Percentiles rank a stretch among this genome's conserved stretches.
phyloP scores from a whole-genome alignment of 2,329 filamentous ascomycete genomes.

The Colletotrichum sp. region DNA sequence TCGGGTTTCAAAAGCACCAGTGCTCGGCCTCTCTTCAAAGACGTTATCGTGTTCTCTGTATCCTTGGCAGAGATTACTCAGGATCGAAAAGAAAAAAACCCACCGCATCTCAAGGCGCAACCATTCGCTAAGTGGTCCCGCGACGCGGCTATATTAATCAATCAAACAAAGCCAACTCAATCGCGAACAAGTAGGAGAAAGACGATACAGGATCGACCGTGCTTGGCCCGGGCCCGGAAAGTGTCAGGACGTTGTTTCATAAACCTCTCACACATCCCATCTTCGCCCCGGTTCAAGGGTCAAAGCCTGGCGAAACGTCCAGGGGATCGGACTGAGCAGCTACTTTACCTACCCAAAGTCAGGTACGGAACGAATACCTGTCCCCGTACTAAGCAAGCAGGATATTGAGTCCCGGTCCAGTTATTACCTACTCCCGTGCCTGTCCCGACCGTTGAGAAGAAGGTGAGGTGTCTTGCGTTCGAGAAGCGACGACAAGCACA shows the following conservation, averaged over 20 bases:
- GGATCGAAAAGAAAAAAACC: background rate
- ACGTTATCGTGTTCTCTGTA: background rate
- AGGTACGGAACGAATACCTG: background rate
- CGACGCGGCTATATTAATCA: background rate
- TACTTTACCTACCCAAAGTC: background rate
- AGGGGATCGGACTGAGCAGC: background rate
- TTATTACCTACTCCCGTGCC: background rate
- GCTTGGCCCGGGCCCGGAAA: slow-evolving; percentile 14
- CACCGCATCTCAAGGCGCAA: background rate
- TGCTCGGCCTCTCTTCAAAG: background rate
- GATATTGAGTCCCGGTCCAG: background rate
- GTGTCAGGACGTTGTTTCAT: slow-evolving; percentile 25
- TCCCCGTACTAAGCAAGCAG: background rate
- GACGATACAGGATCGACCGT: background rate
- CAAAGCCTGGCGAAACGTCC: background rate
- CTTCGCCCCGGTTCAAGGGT: slow-evolving; percentile 1
- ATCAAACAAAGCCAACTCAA: background rate
- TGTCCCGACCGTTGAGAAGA: background rate
- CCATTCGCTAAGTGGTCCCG: background rate
- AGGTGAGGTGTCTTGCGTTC: background rate
- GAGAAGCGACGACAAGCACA: background rate
- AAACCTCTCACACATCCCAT: slow-evolving; percentile 22
- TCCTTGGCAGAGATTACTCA: background rate
- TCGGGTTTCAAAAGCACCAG: background rate
- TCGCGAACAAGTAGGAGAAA: background rate